Evolutionary conservation across 805 yeast species (phyloP).

Genomic region (Dipodascus albidus): DNA sequence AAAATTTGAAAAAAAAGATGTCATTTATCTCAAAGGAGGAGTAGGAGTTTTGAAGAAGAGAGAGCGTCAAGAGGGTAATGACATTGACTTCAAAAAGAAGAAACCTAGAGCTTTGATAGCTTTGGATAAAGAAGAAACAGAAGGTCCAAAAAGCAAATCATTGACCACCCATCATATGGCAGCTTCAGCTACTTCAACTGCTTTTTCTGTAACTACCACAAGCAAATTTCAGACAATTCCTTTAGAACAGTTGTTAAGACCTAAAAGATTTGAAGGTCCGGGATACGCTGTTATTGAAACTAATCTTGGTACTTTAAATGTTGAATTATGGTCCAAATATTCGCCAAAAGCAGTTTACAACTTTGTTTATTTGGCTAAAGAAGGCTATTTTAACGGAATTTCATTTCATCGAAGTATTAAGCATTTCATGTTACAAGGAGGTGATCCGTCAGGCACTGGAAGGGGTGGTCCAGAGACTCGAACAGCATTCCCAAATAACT

Average conservation of each 20-base stretch:
- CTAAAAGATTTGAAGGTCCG: slow-evolving; percentile 16
- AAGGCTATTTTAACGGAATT: slow-evolving; percentile 24
- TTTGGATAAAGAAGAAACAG: not conserved
- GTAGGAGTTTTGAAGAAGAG: slow-evolving; percentile 6
- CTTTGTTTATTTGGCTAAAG: slow-evolving; percentile 19
- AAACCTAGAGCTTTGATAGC: not conserved
- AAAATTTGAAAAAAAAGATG: slow-evolving; percentile 19
- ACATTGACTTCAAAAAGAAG: not conserved
- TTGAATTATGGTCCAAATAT: slow-evolving; percentile 17
- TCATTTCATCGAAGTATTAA: slow-evolving; percentile 22
- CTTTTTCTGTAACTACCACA: slow-evolving; percentile 18
- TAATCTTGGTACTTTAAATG: slow-evolving; percentile 15
- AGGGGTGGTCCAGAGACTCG: slow-evolving; percentile 16
- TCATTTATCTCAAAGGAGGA: slow-evolving; percentile 16
- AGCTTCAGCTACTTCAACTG: slow-evolving; percentile 22
- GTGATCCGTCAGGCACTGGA: slow-evolving; percentile 27
- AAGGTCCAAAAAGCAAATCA: slow-evolving; percentile 8
- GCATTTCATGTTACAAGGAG: slow-evolving; percentile 27
- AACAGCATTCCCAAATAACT: slow-evolving; percentile 35
- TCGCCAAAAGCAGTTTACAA: slow-evolving; percentile 22
- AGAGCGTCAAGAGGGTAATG: not conserved
- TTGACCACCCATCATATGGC: slow-evolving; percentile 20
- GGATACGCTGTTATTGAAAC: slow-evolving; percentile 23
- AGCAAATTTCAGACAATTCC: slow-evolving; percentile 15
- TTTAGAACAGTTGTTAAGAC: slow-evolving; percentile 19